Percentiles rank a stretch among this genome's conserved stretches.
Evolutionary conservation across 345 rosid genomes (phyloP).

Genomic region (Populus pruinosa): DNA sequence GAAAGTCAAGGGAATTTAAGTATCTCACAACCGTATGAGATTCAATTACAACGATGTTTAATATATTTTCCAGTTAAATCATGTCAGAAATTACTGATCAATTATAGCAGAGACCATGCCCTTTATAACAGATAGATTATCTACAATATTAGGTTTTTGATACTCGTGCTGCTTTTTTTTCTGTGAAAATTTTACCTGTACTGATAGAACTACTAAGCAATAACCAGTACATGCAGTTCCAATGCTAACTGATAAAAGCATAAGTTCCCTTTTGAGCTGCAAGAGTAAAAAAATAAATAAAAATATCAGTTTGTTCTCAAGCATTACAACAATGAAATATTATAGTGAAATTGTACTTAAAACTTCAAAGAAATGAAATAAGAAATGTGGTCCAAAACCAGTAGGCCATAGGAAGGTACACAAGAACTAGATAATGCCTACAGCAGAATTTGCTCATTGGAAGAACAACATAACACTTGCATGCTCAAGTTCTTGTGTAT

Average conservation of each 20-base stretch:
- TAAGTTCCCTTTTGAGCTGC: slow-evolving; percentile 79
- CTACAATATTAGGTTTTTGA: not conserved
- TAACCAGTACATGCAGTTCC: slow-evolving; percentile 80
- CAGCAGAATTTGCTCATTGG: no score
- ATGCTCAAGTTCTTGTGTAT: no score
- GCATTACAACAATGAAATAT: not conserved
- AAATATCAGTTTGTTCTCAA: slow-evolving; percentile 10
- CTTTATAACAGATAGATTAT: not conserved
- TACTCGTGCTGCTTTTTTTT: not conserved
- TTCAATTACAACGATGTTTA: not conserved
- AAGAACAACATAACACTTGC: no score
- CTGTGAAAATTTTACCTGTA: slow-evolving; percentile 50
- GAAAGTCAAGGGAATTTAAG: not conserved
- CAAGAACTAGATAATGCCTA: no score
- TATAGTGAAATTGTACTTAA: not conserved
- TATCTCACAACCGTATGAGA: not conserved
- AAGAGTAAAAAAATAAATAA: slow-evolving; percentile 10
- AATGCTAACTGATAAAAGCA: slow-evolving; percentile 67
- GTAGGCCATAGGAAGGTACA: not conserved
- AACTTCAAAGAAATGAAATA: not conserved
- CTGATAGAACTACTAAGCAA: slow-evolving; percentile 63
- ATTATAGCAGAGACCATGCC: not conserved
- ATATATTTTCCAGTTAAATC: not conserved
- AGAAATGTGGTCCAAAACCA: not conserved
- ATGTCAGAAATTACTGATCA: not conserved